These are phyloP conservation scores for Syzygium grande DNA, from an alignment of 345 rosid genomes.

Conservation along the genomic window DNA sequence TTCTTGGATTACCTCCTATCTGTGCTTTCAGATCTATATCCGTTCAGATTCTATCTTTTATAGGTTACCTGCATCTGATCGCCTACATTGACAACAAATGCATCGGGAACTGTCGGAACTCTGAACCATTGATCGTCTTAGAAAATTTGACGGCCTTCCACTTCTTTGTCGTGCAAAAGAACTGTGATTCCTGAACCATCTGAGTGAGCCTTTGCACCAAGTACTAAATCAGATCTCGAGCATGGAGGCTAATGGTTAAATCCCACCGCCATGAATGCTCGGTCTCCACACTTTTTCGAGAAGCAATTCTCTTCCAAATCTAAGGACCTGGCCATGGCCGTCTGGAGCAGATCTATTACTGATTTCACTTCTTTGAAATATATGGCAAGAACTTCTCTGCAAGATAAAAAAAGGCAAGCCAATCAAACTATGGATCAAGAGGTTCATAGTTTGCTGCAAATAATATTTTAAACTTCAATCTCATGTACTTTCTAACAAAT, in stretches of 20 bases:
- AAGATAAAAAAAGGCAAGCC: background rate
- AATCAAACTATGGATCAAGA: background rate
- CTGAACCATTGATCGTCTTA: slow-evolving; percentile 18
- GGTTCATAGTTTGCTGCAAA: background rate
- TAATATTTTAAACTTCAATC: background rate
- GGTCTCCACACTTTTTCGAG: slow-evolving; percentile 7
- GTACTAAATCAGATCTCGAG: slow-evolving; percentile 12
- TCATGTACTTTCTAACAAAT: background rate
- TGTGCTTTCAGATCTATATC: background rate
- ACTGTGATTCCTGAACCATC: slow-evolving; percentile 25
- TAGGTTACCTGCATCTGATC: slow-evolving; percentile 13
- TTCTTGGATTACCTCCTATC: background rate
- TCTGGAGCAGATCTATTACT: slow-evolving; percentile 5
- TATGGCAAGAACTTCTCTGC: slow-evolving; percentile 10
- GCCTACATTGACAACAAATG: slow-evolving; percentile 16
- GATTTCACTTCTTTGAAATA: background rate
- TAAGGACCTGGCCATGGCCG: slow-evolving; percentile 14
- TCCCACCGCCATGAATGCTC: slow-evolving; percentile 8
- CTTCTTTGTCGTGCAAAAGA: slow-evolving; percentile 19
- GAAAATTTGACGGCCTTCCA: slow-evolving; percentile 17
- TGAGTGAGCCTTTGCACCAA: slow-evolving; percentile 24
- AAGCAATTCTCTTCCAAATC: slow-evolving; percentile 13
- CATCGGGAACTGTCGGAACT: slow-evolving; percentile 13
- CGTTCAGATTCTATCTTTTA: background rate
- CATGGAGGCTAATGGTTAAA: slow-evolving; percentile 24